These are phyloP conservation scores for Suillus subalutaceus DNA, from an alignment of 768 basidiomycete species.

Conservation along the genomic window DNA sequence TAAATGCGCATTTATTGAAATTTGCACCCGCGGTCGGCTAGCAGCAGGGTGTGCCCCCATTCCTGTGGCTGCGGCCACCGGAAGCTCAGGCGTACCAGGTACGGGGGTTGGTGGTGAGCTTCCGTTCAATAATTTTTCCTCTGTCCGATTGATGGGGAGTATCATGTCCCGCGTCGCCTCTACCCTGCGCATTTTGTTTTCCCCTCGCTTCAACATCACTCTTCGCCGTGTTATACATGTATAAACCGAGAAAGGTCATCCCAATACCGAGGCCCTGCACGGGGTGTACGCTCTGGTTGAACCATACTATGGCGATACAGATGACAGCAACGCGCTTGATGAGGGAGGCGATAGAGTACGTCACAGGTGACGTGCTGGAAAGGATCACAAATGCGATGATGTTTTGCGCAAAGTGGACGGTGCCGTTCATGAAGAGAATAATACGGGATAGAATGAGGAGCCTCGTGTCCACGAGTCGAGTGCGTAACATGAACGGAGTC, in stretches of 20 bases:
- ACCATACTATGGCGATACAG: constrained; percentile 97
- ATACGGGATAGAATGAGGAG: constrained; percentile 68
- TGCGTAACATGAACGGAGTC: constrained; percentile 47
- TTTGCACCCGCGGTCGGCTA: constrained; percentile 10
- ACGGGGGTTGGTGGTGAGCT: constrained; percentile 33
- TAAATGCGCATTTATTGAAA: constrained; percentile 10
- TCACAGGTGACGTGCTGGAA: constrained; percentile 94
- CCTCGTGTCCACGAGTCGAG: constrained; percentile 46
- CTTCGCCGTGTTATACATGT: constrained; percentile 96
- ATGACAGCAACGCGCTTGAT: constrained; percentile 98
- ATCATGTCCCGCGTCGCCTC: constrained; percentile 70
- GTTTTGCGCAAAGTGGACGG: constrained; percentile 96
- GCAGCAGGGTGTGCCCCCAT: constrained; percentile 23
- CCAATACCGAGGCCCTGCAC: constrained; percentile 89
- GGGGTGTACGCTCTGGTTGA: constrained; percentile 81
- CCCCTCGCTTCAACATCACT: constrained; percentile 90
- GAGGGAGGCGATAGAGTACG: constrained; percentile 97
- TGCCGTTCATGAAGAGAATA: constrained; percentile 94
- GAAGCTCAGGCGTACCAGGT: constrained; percentile 1
- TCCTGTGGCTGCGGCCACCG: constrained; percentile 25
- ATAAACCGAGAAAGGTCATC: constrained; percentile 88
- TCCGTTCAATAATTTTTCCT: constrained; percentile 52
- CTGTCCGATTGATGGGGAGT: constrained; percentile 69
- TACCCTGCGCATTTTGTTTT: constrained; percentile 81
- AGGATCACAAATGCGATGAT: constrained; percentile 97